Percentiles rank a stretch among this genome's conserved stretches.
phyloP scores from a whole-genome alignment of 768 basidiomycete genomes.

The Cystobasidium tubakii region DNA sequence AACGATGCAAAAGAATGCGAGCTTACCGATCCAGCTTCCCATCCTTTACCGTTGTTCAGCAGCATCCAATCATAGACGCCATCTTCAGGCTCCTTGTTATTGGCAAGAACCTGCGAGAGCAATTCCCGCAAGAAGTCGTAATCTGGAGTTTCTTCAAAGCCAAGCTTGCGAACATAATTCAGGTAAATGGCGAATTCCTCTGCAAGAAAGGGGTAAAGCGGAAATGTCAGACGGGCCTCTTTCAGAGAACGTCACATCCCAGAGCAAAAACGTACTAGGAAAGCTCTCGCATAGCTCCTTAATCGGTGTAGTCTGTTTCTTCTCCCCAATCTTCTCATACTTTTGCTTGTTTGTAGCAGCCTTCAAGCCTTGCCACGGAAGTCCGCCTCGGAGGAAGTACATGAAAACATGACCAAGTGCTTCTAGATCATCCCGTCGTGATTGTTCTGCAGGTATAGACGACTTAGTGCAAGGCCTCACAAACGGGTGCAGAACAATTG shows the following conservation, averaged over 20 bases:
- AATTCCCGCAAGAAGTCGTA: conserved; percentile 96
- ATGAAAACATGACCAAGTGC: conserved; percentile 99
- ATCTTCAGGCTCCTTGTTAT: conserved; percentile 82
- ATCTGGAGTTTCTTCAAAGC: conserved; percentile 97
- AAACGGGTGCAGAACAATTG: too few relatives aligned
- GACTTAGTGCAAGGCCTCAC: too few relatives aligned
- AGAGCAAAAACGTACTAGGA: conserved; percentile 60
- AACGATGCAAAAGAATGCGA: neutral
- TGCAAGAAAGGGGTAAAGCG: conserved; percentile 49
- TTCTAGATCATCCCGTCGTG: conserved; percentile 92
- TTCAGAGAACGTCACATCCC: too few relatives aligned
- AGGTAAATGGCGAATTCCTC: conserved; percentile 98
- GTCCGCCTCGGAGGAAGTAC: conserved; percentile 93
- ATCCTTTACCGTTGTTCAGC: conserved; percentile 86
- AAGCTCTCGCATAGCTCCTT: conserved; percentile 94
- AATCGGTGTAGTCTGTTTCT: conserved; percentile 95
- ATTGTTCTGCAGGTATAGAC: conserved; percentile 53
- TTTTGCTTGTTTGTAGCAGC: conserved; percentile 99
- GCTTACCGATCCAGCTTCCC: conserved; percentile 76
- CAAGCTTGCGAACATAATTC: conserved; percentile 97
- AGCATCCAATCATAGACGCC: conserved; percentile 94
- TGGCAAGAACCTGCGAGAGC: conserved; percentile 89
- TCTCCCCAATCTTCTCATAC: conserved; percentile 99
- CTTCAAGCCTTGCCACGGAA: conserved; percentile 99
- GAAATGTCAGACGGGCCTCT: too few relatives aligned